phyloP scores from a whole-genome alignment of 2,329 filamentous ascomycete species.

The Nigrospora sphaerica region DNA sequence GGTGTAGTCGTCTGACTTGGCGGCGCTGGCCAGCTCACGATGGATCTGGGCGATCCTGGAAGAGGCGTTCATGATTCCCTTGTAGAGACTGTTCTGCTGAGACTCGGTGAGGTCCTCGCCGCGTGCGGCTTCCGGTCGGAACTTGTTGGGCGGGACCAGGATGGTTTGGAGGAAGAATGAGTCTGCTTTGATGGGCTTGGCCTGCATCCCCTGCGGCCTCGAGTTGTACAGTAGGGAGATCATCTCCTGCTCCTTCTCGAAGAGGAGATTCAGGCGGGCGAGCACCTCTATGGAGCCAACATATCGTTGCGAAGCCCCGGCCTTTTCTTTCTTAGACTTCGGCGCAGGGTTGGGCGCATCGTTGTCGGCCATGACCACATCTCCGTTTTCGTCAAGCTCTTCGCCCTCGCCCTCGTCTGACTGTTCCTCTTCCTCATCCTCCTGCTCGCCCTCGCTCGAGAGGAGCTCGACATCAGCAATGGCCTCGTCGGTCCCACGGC shows the following conservation, averaged over 20 bases:
- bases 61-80: conserved; percentile 70
- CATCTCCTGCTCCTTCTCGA: conserved; percentile 81
- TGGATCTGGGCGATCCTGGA: conserved; percentile 68
- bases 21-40: conserved; percentile 53
- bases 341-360: conserved; percentile 11
- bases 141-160: conserved; percentile 87
- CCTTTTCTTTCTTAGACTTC: conserved; percentile 26
- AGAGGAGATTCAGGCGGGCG: conserved; percentile 69
- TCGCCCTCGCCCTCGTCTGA: conserved; percentile 37
- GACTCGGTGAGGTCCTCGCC: conserved; percentile 78
- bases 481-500: conserved; percentile 56
- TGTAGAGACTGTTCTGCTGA: conserved; percentile 83
- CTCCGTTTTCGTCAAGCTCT: conserved; percentile 45
- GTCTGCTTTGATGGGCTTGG: conserved; percentile 63
- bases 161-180: conserved; percentile 92
- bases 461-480: conserved; percentile 58
- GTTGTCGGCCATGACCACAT: conserved; percentile 52
- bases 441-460: conserved; percentile 32
- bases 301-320: conserved; percentile 54
- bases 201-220: conserved; percentile 52
- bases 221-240: conserved; percentile 80
- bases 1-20: conserved; percentile 18
- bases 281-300: conserved; percentile 79
- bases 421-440: conserved; percentile 31
- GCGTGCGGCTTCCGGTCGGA: conserved; percentile 77